Percentiles rank a stretch among this genome's conserved stretches.
These are phyloP conservation scores for Takakia lepidozioides DNA, from an alignment of 225 moss, liverwort and hornwort genomes.

Conservation along the genomic window DNA sequence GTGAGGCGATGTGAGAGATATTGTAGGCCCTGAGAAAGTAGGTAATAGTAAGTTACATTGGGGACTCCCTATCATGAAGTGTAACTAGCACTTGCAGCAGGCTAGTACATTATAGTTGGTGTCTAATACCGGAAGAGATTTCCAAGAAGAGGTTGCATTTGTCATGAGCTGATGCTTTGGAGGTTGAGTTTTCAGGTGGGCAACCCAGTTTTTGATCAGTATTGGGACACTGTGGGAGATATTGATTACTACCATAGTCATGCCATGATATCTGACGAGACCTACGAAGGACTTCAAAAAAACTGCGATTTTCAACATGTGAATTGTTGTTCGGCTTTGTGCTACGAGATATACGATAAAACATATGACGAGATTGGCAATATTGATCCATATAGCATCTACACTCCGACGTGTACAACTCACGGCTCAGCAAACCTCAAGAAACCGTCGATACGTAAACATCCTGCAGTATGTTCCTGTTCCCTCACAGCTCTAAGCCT, in stretches of 20 bases:
- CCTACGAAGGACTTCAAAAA: constrained; percentile 4
- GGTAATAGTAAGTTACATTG: too few species aligned
- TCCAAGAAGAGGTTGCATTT: background rate
- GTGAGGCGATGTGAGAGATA: background rate
- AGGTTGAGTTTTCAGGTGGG: constrained; percentile 5
- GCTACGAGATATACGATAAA: background rate
- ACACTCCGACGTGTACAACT: constrained; percentile 14
- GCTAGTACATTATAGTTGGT: too few species aligned
- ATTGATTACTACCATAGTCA: constrained; percentile 28
- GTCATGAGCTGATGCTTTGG: background rate
- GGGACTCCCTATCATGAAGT: too few species aligned
- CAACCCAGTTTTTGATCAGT: constrained; percentile 14
- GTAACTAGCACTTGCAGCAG: too few species aligned
- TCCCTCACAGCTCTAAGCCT: background rate
- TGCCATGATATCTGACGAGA: constrained; percentile 37
- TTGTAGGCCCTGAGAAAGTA: background rate
- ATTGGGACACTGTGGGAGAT: constrained; percentile 9
- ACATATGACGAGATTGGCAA: constrained; percentile 15
- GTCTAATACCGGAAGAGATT: too few species aligned
- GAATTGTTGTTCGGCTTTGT: background rate
- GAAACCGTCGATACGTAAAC: background rate
- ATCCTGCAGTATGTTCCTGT: background rate
- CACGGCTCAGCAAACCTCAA: background rate
- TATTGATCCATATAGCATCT: too few species aligned
- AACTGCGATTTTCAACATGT: constrained; percentile 1